Base-by-base conservation (phyloP, 2,329 filamentous ascomycete species). In the Colletotrichum ledebouriae region DNA sequence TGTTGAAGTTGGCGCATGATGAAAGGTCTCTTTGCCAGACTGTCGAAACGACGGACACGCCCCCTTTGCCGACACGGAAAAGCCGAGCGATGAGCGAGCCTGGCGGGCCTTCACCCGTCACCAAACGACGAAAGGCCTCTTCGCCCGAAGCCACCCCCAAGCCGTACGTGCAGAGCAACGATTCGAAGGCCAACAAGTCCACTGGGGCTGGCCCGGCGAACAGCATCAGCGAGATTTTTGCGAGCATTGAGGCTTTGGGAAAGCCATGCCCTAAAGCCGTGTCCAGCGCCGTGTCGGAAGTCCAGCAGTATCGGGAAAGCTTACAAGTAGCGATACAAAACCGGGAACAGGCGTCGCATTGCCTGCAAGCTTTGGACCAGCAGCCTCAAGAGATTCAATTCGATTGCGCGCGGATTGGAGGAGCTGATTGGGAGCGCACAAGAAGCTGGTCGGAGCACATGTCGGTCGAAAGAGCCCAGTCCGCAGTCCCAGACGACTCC, bases 221-320 rank as follows among this genome's bases (percentile, higher is more conserved):
- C 41, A 44, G 41, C 41, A n/a, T 44, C 11, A 44, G 41, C 41
- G 41, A 44, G 41, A 44, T 44, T 13, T 44, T 44, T n/a, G 41
- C 41, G 41, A 44, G 41, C 41, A 44, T 44, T 3, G 13, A 44
- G 41, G 41, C 41, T 44, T 13, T 44, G 13, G 11, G 41, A n/a
- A 44, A 44, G 41, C 41, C 41, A 44, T 44, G 41, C 41, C 10
- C 10, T 44, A 13, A 44, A 44, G 10, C 41, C 10, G 11, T 44
- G 41, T 44, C 41, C 41, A n/a, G 41, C 41, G 41, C 41, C 11
- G 11, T 13, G 41, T 44, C 11, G 41, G 41, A 44, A 13, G 13
- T 44, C 41, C 41, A 44, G 41, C 41, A 6, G 41, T 13, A 44
- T 44, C 41, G 41, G 41, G 41, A 15, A 44, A 44, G 41, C 13